These are phyloP conservation scores for Bassia scoparia DNA, from an alignment of 148 eudicot species.

Conservation along the genomic window DNA sequence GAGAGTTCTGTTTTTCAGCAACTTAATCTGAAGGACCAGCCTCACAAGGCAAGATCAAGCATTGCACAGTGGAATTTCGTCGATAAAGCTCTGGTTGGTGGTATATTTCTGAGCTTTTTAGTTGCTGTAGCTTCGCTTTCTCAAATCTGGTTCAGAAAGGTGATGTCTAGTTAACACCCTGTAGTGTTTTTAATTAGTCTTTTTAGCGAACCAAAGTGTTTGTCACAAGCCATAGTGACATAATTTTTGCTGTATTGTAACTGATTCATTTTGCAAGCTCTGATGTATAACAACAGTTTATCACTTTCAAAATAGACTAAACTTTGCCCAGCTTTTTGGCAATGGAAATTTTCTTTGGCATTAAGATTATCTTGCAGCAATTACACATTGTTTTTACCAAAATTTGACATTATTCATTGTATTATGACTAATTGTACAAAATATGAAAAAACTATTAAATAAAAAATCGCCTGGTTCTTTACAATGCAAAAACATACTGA, in stretches of 20 bases:
- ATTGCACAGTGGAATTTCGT: conserved; percentile 35
- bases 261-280: neutral
- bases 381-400: conserved; percentile 10
- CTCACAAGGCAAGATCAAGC: conserved; percentile 12
- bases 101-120: conserved; percentile 50
- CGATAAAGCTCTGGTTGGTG: conserved; percentile 57
- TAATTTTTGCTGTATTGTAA: conserved; percentile 17
- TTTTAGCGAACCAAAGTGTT: neutral
- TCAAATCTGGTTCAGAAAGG: conserved; percentile 27
- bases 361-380: neutral
- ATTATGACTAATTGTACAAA: conserved; percentile 26
- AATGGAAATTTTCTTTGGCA: neutral
- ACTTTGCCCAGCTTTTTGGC: neutral
- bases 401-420: conserved; percentile 20
- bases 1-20: conserved; percentile 25
- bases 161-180: conserved; percentile 4
- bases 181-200: conserved; percentile 7
- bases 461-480: conserved; percentile 23
- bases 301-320: neutral
- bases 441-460: conserved; percentile 9
- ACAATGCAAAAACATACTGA: conserved; percentile 22
- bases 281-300: neutral
- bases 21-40: conserved; percentile 25
- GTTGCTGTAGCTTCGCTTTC: conserved; percentile 39
- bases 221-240: conserved; percentile 8